A percentile compares a stretch with the other conserved stretches of the same genome.
phyloP scores from a whole-genome alignment of 148 eudicot genomes.

The Linanthus parryae region DNA sequence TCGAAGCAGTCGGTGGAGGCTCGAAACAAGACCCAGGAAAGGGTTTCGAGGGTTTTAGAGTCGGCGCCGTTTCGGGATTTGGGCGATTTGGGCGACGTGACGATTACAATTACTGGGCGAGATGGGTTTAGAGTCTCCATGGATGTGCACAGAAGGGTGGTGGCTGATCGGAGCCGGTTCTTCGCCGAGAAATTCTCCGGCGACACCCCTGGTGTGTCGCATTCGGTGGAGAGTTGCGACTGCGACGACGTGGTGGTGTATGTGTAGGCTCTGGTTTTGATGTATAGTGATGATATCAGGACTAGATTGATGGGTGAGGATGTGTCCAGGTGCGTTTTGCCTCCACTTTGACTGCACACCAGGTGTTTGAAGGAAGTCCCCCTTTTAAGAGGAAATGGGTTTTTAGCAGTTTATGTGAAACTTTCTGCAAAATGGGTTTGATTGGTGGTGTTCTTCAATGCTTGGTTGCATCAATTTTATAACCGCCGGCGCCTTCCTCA shows the following conservation, averaged over 20 bases:
- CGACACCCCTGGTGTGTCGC: constrained; percentile 19
- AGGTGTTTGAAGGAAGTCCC: neutral
- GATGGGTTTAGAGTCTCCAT: constrained; percentile 63
- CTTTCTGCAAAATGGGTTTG: too few relatives aligned
- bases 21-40: constrained; percentile 36
- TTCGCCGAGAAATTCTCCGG: constrained; percentile 58
- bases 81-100: constrained; percentile 52
- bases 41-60: constrained; percentile 43
- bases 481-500: too few relatives aligned
- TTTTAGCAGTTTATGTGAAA: too few relatives aligned
- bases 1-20: constrained; percentile 29
- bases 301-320: constrained; percentile 53
- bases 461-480: too few relatives aligned
- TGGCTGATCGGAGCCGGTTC: constrained; percentile 59
- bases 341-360: neutral
- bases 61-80: constrained; percentile 27
- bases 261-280: constrained; percentile 69
- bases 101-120: constrained; percentile 53
- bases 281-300: constrained; percentile 73
- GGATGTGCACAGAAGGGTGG: constrained; percentile 69
- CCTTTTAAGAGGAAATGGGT: too few relatives aligned
- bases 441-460: too few relatives aligned
- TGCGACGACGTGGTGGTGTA: constrained; percentile 91
- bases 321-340: constrained; percentile 53
- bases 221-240: constrained; percentile 83